Conservation (phyloP, 1,284 basidiomycete genomes). For the Coniophora puteana region DNA sequence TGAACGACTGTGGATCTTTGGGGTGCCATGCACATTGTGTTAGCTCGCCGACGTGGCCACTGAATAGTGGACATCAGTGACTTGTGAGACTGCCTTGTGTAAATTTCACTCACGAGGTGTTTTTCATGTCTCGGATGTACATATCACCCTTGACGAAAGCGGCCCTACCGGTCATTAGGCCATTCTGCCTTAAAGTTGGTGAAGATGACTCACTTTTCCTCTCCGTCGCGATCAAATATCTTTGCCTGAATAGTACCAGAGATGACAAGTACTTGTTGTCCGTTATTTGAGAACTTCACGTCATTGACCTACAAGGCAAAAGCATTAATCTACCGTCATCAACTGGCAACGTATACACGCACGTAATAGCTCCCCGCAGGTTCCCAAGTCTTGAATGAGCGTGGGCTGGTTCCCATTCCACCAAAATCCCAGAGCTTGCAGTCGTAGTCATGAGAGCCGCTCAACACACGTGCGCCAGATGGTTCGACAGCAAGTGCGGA, state of each 20-base stretch:
- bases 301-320: conserved; percentile 70
- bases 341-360: conserved; percentile 31
- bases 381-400: conserved; percentile 96
- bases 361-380: conserved; percentile 92
- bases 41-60: conserved; percentile 93
- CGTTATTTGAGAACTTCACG: conserved; percentile 83
- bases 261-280: conserved; percentile 82
- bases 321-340: conserved; percentile 1
- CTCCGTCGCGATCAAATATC: conserved; percentile 86
- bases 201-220: conserved; percentile 69
- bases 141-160: conserved; percentile 94
- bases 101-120: conserved; percentile 72
- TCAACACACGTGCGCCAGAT: conserved; percentile 87
- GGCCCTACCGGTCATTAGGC: conserved; percentile 60
- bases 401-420: conserved; percentile 87
- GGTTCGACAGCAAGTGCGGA: conserved; percentile 91
- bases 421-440: conserved; percentile 99
- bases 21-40: conserved; percentile 93
- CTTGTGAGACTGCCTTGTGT: conserved; percentile 1
- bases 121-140: conserved; percentile 98
- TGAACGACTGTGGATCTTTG: conserved; percentile 75
- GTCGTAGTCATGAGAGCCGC: conserved; percentile 95
- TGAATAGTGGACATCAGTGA: conserved; percentile 30
- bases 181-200: conserved; percentile 27
- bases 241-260: conserved; percentile 87